Conservation (phyloP, 164 flowering plant genomes). For the grape (Vitis vinifera) region ASM3070453v1 NC_081810.1:2089501-2090000, state of each 20-base stretch:
- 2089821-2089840: slow-evolving; percentile 83
- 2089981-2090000: slow-evolving; percentile 49
- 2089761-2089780: too few species aligned
- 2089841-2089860: slow-evolving; percentile 78
- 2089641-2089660: not conserved
- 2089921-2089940: slow-evolving; percentile 83
- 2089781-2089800: not conserved
- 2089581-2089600: not conserved
- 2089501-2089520: slow-evolving; percentile 69
- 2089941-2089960: slow-evolving; percentile 81
- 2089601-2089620: too few species aligned
- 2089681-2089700: too few species aligned
- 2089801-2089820: not conserved
- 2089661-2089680: not conserved
- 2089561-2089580: not conserved
- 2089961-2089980: slow-evolving; percentile 85
- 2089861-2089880: slow-evolving; percentile 89
- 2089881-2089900: slow-evolving; percentile 49
- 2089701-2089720: not conserved
- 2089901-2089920: slow-evolving; percentile 86
- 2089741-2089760: not conserved
- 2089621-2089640: not conserved
- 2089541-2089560: not conserved
- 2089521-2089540: not conserved
- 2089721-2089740: not conserved